Base-by-base conservation (phyloP, 2,329 filamentous ascomycete species). In the Neofusicoccum laricinum region DNA sequence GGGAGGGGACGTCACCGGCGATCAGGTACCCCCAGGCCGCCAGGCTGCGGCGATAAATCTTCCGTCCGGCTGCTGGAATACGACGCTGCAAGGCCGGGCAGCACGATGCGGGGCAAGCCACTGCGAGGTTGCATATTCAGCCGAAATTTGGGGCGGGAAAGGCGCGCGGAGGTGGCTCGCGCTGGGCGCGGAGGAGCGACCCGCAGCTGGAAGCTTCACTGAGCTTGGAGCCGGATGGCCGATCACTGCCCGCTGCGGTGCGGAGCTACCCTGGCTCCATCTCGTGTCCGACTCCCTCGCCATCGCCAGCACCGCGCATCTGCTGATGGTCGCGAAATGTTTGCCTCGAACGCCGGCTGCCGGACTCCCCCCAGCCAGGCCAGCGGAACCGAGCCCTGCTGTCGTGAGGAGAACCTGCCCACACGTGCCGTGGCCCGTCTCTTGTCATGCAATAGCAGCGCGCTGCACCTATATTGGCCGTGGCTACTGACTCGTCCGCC, bases 251-350 rank as follows among this genome's bases (percentile, higher is more conserved):
- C n/a, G 6, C 3, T 6, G 10, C 3, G 46, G 36, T 41, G 30
- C 49, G 59, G 34, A 63, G 48, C 59, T 53, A 63, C 59, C 48
- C 59, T 21, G 30, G 59, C 17, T 15, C 15, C 40, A 55, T 63
- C 61, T 53, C 48, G 61, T 63, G 61, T 53, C 45, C 43, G 34
- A 14, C 38, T 30, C 25, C 25, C 25, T 5, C 25, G 25, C 25
- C 25, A 30, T 30, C 25, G 25, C 25, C 25, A 30, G 5, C 25
- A 7, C 25, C 25, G 25, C 25, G 25, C 25, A 30, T 30, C 25
- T 30, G 25, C 25, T 30, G 25, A 30, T 30, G 25, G 30, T 25
- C 36, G 59, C 49, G 17, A 36, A 46, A 50, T n/a, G n/a, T 25
- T 11, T 32, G 46, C 46, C 48, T 19, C 17, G 41, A n/a, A 45